Evolutionary conservation across 805 yeast genomes (phyloP).

Genomic region (Metschnikowia lochheadii): DNA sequence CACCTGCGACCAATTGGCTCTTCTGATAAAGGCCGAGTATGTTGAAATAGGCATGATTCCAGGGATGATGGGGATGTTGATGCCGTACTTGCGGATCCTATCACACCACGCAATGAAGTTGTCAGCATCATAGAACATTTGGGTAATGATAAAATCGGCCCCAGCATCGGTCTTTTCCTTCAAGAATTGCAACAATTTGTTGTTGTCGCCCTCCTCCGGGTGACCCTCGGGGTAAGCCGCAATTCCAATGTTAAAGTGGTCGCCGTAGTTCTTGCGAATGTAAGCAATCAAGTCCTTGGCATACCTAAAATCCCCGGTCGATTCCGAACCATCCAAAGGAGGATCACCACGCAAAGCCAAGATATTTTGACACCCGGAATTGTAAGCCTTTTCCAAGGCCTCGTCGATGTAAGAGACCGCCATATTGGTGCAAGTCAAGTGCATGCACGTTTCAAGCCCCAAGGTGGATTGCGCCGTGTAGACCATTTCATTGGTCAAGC

Average conservation of each 20-base stretch:
- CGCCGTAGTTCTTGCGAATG: constrained; percentile 73
- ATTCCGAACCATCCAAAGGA: constrained; percentile 69
- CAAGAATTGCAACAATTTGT: constrained; percentile 52
- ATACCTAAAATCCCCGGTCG: constrained; percentile 79
- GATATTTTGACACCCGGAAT: constrained; percentile 92
- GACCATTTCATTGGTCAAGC: constrained; percentile 86
- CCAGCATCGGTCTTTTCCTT: constrained; percentile 92
- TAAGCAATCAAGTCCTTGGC: constrained; percentile 83
- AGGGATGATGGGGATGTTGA: constrained; percentile 85
- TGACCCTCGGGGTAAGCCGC: constrained; percentile 99
- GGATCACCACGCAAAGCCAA: constrained; percentile 95
- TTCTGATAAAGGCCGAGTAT: constrained; percentile 84
- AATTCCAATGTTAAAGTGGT: constrained; percentile 90
- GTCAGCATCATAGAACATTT: constrained; percentile 94
- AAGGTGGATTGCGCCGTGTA: constrained; percentile 84
- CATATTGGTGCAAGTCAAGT: constrained; percentile 96
- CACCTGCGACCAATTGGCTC: constrained; percentile 93
- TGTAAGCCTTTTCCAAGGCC: constrained; percentile 80
- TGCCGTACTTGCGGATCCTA: constrained; percentile 63
- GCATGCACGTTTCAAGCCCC: constrained; percentile 97
- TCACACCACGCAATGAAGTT: constrained; percentile 80
- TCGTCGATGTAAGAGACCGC: constrained; percentile 71
- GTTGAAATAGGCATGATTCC: constrained; percentile 99
- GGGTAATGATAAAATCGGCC: constrained; percentile 90
- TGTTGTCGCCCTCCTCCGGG: constrained; percentile 69